phyloP scores from a whole-genome alignment of 2,329 filamentous ascomycete genomes.

The Ascocoryne sarcoides region DNA sequence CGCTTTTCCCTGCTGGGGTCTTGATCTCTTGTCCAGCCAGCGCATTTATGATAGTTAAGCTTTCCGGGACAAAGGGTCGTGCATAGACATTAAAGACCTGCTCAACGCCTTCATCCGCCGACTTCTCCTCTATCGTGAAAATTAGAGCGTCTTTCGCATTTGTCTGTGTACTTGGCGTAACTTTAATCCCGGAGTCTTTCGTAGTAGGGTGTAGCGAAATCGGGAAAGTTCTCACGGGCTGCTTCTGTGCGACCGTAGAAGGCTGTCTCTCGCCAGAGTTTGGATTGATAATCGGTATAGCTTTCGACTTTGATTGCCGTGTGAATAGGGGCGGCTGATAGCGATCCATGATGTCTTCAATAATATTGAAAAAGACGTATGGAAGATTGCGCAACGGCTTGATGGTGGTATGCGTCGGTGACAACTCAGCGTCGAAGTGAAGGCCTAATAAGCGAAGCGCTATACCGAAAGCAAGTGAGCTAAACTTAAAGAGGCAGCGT shows the following conservation, averaged over 20 bases:
- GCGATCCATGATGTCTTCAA: no score
- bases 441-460: neutral
- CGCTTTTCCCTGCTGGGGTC: slow-evolving; percentile 4
- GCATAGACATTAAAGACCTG: slow-evolving; percentile 11
- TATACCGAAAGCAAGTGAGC: neutral
- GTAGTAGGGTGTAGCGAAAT: neutral
- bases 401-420: no score
- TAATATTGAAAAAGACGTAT: no score
- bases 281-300: neutral
- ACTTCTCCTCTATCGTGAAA: neutral
- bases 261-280: neutral
- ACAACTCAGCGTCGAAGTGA: no score
- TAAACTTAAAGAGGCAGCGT: neutral
- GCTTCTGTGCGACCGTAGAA: neutral
- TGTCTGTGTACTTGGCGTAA: neutral
- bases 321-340: no score
- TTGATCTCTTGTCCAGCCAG: slow-evolving; percentile 6
- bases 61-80: slow-evolving; percentile 12
- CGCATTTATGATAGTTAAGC: slow-evolving; percentile 9
- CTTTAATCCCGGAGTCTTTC: neutral
- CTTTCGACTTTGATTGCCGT: neutral
- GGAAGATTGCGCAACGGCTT: no score
- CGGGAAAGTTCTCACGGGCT: neutral
- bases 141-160: neutral
- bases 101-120: neutral